phyloP scores from a whole-genome alignment of 1,284 basidiomycete species.

The Macrocybe sp. region DNA sequence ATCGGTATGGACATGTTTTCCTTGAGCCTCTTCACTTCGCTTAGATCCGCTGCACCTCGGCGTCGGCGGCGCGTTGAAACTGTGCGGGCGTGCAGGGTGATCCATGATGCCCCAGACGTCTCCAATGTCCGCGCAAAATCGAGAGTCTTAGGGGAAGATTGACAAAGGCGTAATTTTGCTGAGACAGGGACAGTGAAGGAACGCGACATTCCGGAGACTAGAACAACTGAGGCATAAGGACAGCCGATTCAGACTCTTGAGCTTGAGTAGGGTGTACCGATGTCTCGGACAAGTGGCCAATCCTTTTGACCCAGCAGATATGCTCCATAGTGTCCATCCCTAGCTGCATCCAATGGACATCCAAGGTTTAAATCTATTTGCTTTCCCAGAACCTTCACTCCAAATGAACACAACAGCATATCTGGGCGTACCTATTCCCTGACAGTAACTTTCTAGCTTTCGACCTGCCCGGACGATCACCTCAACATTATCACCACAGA shows the following conservation, averaged over 20 bases:
- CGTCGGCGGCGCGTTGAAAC: constrained; percentile 62
- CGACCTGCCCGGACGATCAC: constrained; percentile 52
- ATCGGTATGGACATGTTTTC: constrained; percentile 48
- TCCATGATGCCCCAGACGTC: constrained; percentile 55
- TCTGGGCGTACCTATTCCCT: constrained; percentile 55
- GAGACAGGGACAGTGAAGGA: constrained; percentile 59
- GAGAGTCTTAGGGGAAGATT: constrained; percentile 51
- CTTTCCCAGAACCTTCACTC: constrained; percentile 13
- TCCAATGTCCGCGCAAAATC: constrained; percentile 54
- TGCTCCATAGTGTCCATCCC: constrained; percentile 65
- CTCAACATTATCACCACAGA: constrained; percentile 66
- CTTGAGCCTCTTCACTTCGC: constrained; percentile 51
- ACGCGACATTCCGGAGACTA: constrained; percentile 55
- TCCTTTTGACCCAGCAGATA: constrained; percentile 67
- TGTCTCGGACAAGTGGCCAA: constrained; percentile 59
- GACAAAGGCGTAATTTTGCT: constrained; percentile 58
- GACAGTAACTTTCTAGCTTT: constrained; percentile 51
- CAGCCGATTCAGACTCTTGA: background rate
- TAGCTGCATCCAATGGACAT: constrained; percentile 69
- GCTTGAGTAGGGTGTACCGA: constrained; percentile 37
- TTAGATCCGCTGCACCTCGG: constrained; percentile 64
- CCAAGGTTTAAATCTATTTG: constrained; percentile 47
- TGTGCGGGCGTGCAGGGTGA: constrained; percentile 69
- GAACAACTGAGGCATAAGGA: background rate
- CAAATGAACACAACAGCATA: constrained; percentile 5